Evolutionary conservation across 305 asterid species (phyloP).

Genomic region (Euphrasia arctica): DNA sequence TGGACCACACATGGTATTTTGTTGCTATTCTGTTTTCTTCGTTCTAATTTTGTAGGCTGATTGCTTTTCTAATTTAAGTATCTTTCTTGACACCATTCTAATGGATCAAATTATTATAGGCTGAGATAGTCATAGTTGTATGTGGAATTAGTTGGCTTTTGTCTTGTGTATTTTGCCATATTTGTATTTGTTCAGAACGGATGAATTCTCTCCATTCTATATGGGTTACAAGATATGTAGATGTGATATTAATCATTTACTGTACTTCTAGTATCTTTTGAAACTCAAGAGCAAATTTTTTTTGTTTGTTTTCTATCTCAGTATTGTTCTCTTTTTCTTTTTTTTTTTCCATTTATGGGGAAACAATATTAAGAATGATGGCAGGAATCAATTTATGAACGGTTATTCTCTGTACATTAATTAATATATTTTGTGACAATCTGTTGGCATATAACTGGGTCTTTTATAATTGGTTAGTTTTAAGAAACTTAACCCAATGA

Average conservation of each 20-base stretch:
- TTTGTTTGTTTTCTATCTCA: not conserved
- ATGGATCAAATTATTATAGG: slow-evolving; percentile 4
- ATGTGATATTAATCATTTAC: not conserved
- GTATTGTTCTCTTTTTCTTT: not conserved
- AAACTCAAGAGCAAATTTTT: not conserved
- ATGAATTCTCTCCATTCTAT: not conserved
- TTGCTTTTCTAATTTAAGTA: not conserved
- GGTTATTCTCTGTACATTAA: not conserved
- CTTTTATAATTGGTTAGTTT: not conserved
- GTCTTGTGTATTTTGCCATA: not conserved
- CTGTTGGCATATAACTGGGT: slow-evolving; percentile 14
- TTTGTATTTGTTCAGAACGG: not conserved
- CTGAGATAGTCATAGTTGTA: not conserved
- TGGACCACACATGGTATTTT: slow-evolving; percentile 86
- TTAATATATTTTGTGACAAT: not conserved
- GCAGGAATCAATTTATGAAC: not conserved
- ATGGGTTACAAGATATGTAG: slow-evolving; percentile 3
- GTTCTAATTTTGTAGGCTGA: slow-evolving; percentile 13
- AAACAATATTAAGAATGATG: slow-evolving; percentile 4
- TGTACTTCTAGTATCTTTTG: not conserved
- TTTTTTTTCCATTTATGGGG: slow-evolving; percentile 1
- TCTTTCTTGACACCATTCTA: not conserved
- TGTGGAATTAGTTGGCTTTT: not conserved
- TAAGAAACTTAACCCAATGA: not conserved
- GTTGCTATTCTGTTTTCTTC: not conserved